These are phyloP conservation scores for Fraxinus sp. DNA, from an alignment of 305 asterid genomes.

Conservation along the genomic window DNA sequence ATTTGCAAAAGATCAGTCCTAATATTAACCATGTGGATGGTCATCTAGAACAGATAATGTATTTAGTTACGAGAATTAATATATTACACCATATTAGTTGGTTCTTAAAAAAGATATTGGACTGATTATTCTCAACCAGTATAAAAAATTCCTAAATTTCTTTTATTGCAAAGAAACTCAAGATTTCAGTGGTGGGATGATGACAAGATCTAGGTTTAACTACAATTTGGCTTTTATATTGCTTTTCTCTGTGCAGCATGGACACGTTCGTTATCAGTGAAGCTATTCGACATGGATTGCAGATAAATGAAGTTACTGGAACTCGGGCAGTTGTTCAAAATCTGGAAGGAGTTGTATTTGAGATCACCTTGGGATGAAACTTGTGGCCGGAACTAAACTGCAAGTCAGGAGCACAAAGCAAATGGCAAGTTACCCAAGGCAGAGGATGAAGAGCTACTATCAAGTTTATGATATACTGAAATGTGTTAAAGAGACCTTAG, in stretches of 20 bases:
- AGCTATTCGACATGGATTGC: constrained; percentile 63
- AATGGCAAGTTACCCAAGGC: neutral
- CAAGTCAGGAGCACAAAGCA: neutral
- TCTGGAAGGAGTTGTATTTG: constrained; percentile 71
- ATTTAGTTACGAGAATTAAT: neutral
- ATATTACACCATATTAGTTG: neutral
- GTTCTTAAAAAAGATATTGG: neutral
- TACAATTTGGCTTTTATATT: neutral
- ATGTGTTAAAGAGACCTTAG: neutral
- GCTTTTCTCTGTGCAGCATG: constrained; percentile 51
- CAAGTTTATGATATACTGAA: neutral
- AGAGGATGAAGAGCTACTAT: neutral
- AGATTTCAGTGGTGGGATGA: neutral
- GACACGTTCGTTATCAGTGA: constrained; percentile 66
- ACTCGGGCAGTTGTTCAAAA: constrained; percentile 55
- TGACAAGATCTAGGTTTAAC: neutral
- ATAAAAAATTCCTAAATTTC: neutral
- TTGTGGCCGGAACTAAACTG: neutral
- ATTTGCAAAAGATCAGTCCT: neutral
- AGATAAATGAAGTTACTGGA: constrained; percentile 60
- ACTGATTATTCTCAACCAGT: neutral
- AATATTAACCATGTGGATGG: neutral
- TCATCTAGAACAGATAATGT: neutral
- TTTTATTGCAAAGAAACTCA: neutral
- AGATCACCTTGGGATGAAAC: constrained; percentile 42